Evolutionary conservation across 345 rosid species (phyloP).

Genomic region (Eucalyptus regnans): DNA sequence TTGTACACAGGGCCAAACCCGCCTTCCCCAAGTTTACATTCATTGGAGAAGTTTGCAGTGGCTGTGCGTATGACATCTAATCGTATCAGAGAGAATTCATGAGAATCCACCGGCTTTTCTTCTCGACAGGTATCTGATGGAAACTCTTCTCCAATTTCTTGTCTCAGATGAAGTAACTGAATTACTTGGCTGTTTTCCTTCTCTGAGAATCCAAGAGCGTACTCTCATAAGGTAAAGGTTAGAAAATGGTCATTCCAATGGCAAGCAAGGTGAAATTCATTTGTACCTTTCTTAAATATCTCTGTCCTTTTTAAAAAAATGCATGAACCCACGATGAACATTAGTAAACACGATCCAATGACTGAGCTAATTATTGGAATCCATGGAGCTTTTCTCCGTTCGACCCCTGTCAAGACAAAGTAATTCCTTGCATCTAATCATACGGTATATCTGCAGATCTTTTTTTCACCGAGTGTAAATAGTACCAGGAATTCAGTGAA

Average conservation of each 20-base stretch:
- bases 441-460: background rate
- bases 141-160: background rate
- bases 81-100: slow-evolving; percentile 8
- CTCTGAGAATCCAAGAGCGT: background rate
- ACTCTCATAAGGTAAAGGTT: background rate
- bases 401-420: background rate
- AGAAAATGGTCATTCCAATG: background rate
- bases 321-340: background rate
- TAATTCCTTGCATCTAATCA: background rate
- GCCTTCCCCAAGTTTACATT: slow-evolving; percentile 33
- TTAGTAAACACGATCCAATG: background rate
- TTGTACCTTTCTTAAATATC: background rate
- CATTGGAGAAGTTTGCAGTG: slow-evolving; percentile 3
- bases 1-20: slow-evolving; percentile 36
- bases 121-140: background rate
- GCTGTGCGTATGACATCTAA: slow-evolving; percentile 1
- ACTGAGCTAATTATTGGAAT: background rate
- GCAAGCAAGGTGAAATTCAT: background rate
- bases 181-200: background rate
- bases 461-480: background rate
- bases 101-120: background rate
- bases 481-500: background rate
- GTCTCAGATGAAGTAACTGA: background rate
- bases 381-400: background rate
- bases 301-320: background rate